Conservation (phyloP, 495 filamentous ascomycete genomes). For the Penicillium cinerascens region DNA sequence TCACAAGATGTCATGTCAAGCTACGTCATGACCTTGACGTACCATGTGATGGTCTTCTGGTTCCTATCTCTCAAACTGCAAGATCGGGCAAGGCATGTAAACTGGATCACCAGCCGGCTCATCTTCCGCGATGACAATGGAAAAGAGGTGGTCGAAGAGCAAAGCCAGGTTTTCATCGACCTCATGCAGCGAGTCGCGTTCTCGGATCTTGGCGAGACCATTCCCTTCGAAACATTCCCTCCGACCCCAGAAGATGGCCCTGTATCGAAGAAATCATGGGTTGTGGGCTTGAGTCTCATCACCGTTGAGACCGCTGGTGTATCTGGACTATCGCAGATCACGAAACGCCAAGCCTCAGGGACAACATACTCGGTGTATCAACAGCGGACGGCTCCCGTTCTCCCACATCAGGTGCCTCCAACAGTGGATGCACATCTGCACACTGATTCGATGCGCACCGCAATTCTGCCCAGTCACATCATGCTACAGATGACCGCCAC, state of each 20-base stretch:
- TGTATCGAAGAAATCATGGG: slow-evolving; percentile 73
- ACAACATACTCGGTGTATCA: slow-evolving; percentile 74
- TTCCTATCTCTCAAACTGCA: slow-evolving; percentile 81
- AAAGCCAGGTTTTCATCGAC: slow-evolving; percentile 89
- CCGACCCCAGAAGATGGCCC: slow-evolving; percentile 62
- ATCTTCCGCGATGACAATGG: slow-evolving; percentile 69
- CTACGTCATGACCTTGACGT: slow-evolving; percentile 89
- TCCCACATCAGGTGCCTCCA: slow-evolving; percentile 60
- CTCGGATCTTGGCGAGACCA: slow-evolving; percentile 67
- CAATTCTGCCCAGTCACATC: slow-evolving; percentile 74
- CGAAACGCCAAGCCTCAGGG: slow-evolving; percentile 78
- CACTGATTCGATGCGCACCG: slow-evolving; percentile 36
- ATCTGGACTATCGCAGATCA: slow-evolving; percentile 74
- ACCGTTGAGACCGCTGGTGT: slow-evolving; percentile 75
- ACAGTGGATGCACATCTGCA: slow-evolving; percentile 45
- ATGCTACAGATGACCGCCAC: slow-evolving; percentile 66
- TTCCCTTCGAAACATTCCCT: slow-evolving; percentile 52
- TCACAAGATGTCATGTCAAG: slow-evolving; percentile 51
- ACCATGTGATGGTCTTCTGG: slow-evolving; percentile 96
- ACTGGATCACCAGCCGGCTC: slow-evolving; percentile 88
- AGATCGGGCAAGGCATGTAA: slow-evolving; percentile 77
- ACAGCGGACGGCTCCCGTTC: slow-evolving; percentile 64
- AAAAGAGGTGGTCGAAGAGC: slow-evolving; percentile 77
- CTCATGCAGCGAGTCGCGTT: slow-evolving; percentile 92
- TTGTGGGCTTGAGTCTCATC: slow-evolving; percentile 82